Base-by-base conservation (phyloP, 2,329 filamentous ascomycete genomes). In the Aspergillus arachidicola region DNA sequence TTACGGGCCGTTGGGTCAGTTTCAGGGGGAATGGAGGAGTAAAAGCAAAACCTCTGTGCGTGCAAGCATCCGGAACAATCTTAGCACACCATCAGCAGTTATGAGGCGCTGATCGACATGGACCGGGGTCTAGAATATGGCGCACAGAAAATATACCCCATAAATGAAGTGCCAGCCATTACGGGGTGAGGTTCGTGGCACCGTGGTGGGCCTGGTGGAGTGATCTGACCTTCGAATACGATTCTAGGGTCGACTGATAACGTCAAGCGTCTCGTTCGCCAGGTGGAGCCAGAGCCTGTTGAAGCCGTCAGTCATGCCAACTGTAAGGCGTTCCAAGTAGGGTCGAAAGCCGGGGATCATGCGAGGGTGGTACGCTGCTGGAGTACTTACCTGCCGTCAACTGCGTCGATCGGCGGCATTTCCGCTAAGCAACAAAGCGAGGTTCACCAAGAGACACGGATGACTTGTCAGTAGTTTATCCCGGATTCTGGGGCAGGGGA, bases 1-100 rank as follows among this genome's bases (percentile, higher is more conserved):
- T 67, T 72, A 63, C 70, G 69, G 69, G 63, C 68, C 68, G 69
- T 62, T 46, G 55, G 64, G 65, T 65, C 64, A 60, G 62, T 61
- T 66, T 30, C 58, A 68, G 66, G 58, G 61, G 60, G 43, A 57
- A 51, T 28, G 51, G 54, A 21, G 14, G 41, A 46, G 34, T 16
- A 58, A 54, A 55, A 55, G 51, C 51, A 55, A 55, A 55, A 38
- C 32, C 16, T 38, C 51, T 30, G 21, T 36, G 48, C 48, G 34
- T 51, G 57, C 36, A 50, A 50, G 36, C 26, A 26, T 53, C 58
- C 19, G 23, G 36, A 57, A 23, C 4, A 34, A 57, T 61, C 51
- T 54, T 53, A 53, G 30, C 45, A 58, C 28, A 51, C 32, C 51
- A 63, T 60, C 23, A 53, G n/a, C 21, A 48, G 21, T 45, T 46